Evolutionary conservation across 352 stramenopile genomes (phyloP), one percentile per base, ranked within the genome.

Genomic region (Elongisporangium senticosum): DNA sequence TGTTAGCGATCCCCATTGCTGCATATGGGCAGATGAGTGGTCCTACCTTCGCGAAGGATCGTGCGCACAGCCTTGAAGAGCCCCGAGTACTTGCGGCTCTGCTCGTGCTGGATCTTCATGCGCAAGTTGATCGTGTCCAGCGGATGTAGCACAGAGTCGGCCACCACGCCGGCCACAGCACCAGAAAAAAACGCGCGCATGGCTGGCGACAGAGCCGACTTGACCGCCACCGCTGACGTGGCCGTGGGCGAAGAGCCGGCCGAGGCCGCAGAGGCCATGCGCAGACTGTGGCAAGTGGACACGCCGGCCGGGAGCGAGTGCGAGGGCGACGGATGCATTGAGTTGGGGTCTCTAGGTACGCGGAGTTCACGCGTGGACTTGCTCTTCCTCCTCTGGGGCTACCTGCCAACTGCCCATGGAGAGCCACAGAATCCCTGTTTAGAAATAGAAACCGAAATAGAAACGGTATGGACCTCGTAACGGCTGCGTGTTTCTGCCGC

Each of bases 81-180:
- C 47, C 74, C 77, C 37, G 71, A 72, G 67, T 92, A 92, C 59
- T 87, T 83, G 62, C 70, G 56, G 13, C 64, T 77, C 15, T 68
- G 66, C 49, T 56, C 59, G 22, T 71, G 69, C 65, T 90, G 83
- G 49, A 94, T 79, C 62, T 94, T 94, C 73, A 91, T 90, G 48
- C 84, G 84, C 48, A 92, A 59, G 64, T 91, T 94, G 58, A 94
- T 83, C 19, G 87, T 86, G 57, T 94, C 84, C 48, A 94, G 66
- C 23, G 84, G 84, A 48, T 92, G 81, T 54, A 90, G 64, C 61
- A 91, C 71, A 40, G 78, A 87, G 62, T 94, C 84, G 14, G 84
- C 78, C 26, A 90, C 78, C 39, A 91, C 69, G 24, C 84, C 84
- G 0, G 84, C 81, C 17, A 90, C 72, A 2, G 82, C 83, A 21